A percentile compares a stretch with the other conserved stretches of the same genome.
Evolutionary conservation across 1,139 yeast genomes (phyloP).

Genomic region (Diutina pseudorugosa): DNA sequence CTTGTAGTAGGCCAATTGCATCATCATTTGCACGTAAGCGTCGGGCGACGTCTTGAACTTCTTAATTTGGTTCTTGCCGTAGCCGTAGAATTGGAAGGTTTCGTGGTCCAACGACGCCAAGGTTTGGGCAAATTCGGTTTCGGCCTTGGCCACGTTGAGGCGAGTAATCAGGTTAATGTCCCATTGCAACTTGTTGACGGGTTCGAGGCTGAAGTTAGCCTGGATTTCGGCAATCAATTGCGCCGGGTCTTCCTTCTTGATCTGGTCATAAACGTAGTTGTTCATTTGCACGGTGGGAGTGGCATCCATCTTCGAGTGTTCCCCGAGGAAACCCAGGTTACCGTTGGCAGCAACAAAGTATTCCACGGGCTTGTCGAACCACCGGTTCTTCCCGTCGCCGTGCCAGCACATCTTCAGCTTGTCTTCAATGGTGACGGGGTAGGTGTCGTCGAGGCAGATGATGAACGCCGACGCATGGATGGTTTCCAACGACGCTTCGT

Average conservation of each 20-base stretch:
- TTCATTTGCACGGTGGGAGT: conserved; percentile 88
- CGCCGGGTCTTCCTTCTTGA: conserved; percentile 33
- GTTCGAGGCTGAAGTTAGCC: conserved; percentile 11
- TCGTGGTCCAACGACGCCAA: conserved; percentile 46
- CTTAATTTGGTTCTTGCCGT: conserved; percentile 63
- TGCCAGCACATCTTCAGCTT: conserved; percentile 88
- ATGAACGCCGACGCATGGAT: conserved; percentile 76
- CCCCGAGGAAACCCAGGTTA: conserved; percentile 86
- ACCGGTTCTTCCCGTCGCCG: conserved; percentile 86
- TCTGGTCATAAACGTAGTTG: conserved; percentile 54
- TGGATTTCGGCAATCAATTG: conserved; percentile 18
- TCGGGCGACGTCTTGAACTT: conserved; percentile 64
- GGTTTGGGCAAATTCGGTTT: conserved; percentile 39
- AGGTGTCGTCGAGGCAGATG: conserved; percentile 61
- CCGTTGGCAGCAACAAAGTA: conserved; percentile 76
- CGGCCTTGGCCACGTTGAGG: conserved; percentile 42
- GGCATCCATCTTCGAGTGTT: conserved; percentile 97
- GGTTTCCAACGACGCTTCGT: conserved; percentile 46
- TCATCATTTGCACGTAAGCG: conserved; percentile 63
- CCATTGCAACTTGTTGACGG: conserved; percentile 13
- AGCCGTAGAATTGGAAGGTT: conserved; percentile 59
- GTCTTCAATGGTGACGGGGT: conserved; percentile 73
- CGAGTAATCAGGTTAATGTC: conserved; percentile 43
- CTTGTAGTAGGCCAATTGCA: conserved; percentile 71
- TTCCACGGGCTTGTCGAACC: conserved; percentile 86